Conservation (phyloP, 495 filamentous ascomycete species). For the Halenospora varia region DNA sequence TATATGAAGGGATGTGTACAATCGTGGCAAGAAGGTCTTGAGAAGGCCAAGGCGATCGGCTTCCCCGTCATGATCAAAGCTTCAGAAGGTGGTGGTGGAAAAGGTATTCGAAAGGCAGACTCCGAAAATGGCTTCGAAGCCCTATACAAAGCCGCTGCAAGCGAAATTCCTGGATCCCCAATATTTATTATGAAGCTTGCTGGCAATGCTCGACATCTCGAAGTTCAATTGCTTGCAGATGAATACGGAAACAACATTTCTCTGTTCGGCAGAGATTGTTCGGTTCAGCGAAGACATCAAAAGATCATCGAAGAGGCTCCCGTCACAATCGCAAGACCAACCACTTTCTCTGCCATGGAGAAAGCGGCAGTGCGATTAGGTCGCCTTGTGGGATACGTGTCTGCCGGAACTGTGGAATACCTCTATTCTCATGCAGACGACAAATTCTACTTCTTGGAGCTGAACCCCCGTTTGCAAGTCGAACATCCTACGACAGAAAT, state of each 20-base stretch:
- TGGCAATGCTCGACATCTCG: constrained; percentile 92
- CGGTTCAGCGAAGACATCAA: constrained; percentile 96
- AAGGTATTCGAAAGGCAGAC: constrained; percentile 97
- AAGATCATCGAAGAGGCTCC: constrained; percentile 99
- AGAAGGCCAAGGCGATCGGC: constrained; percentile 83
- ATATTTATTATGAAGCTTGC: constrained; percentile 99
- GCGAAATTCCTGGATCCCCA: constrained; percentile 97
- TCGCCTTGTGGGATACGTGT: constrained; percentile 94
- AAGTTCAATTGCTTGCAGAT: constrained; percentile 95
- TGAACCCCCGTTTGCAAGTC: constrained; percentile 97
- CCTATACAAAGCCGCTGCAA: constrained; percentile 91
- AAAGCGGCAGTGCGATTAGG: constrained; percentile 92
- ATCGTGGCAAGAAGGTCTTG: constrained; percentile 82
- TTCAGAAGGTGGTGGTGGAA: constrained; percentile 98
- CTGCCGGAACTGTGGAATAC: constrained; percentile 97
- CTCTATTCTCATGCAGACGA: constrained; percentile 97
- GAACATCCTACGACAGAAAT: constrained; percentile 99
- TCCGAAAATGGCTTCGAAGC: constrained; percentile 75
- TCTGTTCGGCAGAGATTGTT: constrained; percentile 97
- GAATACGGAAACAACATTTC: constrained; percentile 99
- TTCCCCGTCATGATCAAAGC: constrained; percentile 99
- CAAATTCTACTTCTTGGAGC: constrained; percentile 98
- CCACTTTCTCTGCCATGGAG: constrained; percentile 94
- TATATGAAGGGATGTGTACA: constrained; percentile 90
- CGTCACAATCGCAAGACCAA: constrained; percentile 85